Conservation (phyloP, 352 stramenopile genomes). For the Globisporangium cylindrosporum region DNA sequence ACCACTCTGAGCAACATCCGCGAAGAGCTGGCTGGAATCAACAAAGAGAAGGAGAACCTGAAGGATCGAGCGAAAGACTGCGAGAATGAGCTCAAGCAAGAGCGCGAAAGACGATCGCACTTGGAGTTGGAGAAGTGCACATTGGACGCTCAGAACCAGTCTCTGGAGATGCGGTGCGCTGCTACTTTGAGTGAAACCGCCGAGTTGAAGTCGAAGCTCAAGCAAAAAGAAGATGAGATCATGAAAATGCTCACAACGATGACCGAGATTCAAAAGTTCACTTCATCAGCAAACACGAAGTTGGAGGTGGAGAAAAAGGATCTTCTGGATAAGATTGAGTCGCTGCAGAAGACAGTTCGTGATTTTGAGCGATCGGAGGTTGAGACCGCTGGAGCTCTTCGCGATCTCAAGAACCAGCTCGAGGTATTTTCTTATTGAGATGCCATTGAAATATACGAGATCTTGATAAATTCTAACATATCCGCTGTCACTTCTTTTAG, state of each 20-base stretch:
- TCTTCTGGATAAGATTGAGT: slow-evolving; percentile 55
- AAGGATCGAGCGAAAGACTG: slow-evolving; percentile 37
- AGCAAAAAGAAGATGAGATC: slow-evolving; percentile 67
- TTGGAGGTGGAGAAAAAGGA: slow-evolving; percentile 70
- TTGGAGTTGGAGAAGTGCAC: slow-evolving; percentile 67
- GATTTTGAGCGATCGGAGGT: slow-evolving; percentile 54
- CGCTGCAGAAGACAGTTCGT: slow-evolving; percentile 44
- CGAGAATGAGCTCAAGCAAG: slow-evolving; percentile 47
- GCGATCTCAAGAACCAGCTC: slow-evolving; percentile 48
- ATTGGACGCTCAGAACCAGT: slow-evolving; percentile 49
- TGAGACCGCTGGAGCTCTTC: slow-evolving; percentile 35
- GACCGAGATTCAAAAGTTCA: slow-evolving; percentile 78
- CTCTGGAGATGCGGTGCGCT: slow-evolving; percentile 46
- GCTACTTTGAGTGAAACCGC: slow-evolving; percentile 30
- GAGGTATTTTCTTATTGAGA: slow-evolving; percentile 27
- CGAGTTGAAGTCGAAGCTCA: slow-evolving; percentile 59
- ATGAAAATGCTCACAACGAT: slow-evolving; percentile 63
- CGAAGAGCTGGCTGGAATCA: slow-evolving; percentile 46
- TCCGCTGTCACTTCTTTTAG: slow-evolving; percentile 15
- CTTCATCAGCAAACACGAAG: slow-evolving; percentile 55
- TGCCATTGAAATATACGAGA: neutral
- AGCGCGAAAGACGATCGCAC: slow-evolving; percentile 48
- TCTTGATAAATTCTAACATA: slow-evolving; percentile 4
- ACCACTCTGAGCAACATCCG: slow-evolving; percentile 38
- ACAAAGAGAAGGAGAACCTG: slow-evolving; percentile 49